Conservation (phyloP, 805 yeast genomes). For the Zygotorulaspora chibaensis region DNA sequence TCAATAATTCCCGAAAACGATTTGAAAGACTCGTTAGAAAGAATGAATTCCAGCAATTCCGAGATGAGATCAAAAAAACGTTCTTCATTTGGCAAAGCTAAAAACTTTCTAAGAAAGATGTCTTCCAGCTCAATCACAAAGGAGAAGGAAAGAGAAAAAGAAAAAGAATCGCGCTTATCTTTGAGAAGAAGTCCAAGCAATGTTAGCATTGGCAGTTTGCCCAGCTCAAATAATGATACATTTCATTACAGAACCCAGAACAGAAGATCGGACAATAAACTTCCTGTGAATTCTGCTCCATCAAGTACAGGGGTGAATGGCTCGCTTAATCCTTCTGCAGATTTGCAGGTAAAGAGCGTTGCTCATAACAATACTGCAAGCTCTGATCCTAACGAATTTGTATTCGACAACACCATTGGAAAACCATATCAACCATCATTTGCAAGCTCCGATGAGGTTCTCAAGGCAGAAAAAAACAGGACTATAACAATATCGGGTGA, state of each 20-base stretch:
- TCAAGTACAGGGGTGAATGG: neutral
- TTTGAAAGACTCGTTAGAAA: neutral
- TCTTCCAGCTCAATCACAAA: constrained; percentile 10
- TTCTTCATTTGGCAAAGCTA: constrained; percentile 11
- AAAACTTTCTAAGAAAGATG: constrained; percentile 13
- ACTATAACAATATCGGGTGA: constrained; percentile 48
- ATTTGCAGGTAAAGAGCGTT: neutral
- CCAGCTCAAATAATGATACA: constrained; percentile 13
- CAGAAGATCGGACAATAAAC: neutral
- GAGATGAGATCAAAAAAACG: constrained; percentile 2
- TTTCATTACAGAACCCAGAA: constrained; percentile 8
- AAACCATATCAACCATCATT: constrained; percentile 17
- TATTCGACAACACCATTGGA: constrained; percentile 20
- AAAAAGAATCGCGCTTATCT: constrained; percentile 4
- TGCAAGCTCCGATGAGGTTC: constrained; percentile 9
- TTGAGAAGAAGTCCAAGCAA: constrained; percentile 10
- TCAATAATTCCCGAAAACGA: constrained; percentile 1
- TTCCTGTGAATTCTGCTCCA: neutral
- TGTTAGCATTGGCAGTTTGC: constrained; percentile 12
- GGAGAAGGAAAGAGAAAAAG: constrained; percentile 2
- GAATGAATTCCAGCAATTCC: neutral
- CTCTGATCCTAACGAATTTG: constrained; percentile 21
- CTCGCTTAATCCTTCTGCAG: neutral
- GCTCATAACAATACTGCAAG: neutral
- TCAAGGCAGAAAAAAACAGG: constrained; percentile 10